These are phyloP conservation scores for Funneliformis mosseae DNA, from an alignment of 192 early-diverging fungal genomes.

Conservation along the genomic window DNA sequence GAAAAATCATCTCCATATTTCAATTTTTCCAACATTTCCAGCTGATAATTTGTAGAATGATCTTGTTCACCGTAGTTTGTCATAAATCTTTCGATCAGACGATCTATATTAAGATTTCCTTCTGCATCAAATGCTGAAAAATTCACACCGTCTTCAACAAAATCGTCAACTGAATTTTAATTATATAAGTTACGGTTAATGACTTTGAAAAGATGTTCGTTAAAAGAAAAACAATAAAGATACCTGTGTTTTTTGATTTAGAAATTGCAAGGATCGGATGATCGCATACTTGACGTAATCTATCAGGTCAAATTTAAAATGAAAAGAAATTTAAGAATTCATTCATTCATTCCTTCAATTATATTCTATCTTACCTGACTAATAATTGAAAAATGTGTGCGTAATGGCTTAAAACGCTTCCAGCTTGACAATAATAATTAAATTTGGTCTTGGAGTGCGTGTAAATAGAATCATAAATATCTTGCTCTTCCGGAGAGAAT, in stretches of 20 bases:
- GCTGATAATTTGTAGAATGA: not conserved
- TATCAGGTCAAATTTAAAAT: constrained; percentile 2
- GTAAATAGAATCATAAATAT: constrained; percentile 69
- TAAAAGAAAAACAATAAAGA: not conserved
- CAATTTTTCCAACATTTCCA: constrained; percentile 37
- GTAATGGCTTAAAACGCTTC: constrained; percentile 69
- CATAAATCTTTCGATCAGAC: not conserved
- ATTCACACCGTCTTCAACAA: not conserved
- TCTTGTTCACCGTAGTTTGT: not conserved
- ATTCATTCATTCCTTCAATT: not conserved
- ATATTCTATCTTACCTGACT: constrained; percentile 40
- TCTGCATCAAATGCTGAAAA: not conserved
- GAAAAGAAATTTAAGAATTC: not conserved
- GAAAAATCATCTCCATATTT: constrained; percentile 36
- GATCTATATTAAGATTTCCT: not conserved
- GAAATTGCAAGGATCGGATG: constrained; percentile 60
- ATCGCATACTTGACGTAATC: constrained; percentile 71
- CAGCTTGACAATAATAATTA: constrained; percentile 56
- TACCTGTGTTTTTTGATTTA: constrained; percentile 30
- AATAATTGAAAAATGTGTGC: constrained; percentile 67
- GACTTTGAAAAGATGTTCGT: not conserved
- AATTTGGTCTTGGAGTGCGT: constrained; percentile 69
- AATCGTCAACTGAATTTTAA: not conserved
- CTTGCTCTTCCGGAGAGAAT: constrained; percentile 63
- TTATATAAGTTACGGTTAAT: not conserved